These are phyloP conservation scores for Echeveria elegans DNA, from an alignment of 164 flowering plant genomes.

Conservation along the genomic window DNA sequence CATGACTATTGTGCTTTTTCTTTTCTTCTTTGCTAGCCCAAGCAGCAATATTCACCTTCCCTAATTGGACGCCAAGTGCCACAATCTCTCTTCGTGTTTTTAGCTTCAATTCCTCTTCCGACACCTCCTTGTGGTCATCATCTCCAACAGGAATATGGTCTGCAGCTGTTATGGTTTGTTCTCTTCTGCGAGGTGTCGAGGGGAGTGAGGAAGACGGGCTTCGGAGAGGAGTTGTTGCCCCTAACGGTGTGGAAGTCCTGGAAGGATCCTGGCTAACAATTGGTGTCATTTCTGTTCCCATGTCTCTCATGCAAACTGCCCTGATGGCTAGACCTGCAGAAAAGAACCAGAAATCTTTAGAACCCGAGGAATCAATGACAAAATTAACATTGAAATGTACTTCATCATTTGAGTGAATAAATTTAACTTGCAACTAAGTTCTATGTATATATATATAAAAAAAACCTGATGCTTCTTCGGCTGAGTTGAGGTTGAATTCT, in stretches of 20 bases:
- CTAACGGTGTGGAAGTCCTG: conserved; percentile 70
- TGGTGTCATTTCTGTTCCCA: conserved; percentile 99
- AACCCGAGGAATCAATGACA: not conserved
- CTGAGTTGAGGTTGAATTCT: conserved; percentile 29
- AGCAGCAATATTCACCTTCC: conserved; percentile 86
- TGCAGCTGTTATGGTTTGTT: conserved; percentile 37
- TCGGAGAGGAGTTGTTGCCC: conserved; percentile 69
- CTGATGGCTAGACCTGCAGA: conserved; percentile 47
- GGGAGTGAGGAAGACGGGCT: conserved; percentile 81
- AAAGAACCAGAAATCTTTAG: not conserved
- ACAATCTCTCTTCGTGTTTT: conserved; percentile 80
- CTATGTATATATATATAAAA: conserved; percentile 9
- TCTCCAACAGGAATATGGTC: conserved; percentile 22
- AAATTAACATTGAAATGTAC: not conserved
- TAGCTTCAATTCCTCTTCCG: conserved; percentile 64
- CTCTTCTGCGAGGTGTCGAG: conserved; percentile 68
- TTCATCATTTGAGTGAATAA: not conserved
- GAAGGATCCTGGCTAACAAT: conserved; percentile 84
- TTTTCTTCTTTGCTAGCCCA: conserved; percentile 89
- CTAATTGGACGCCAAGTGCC: conserved; percentile 84
- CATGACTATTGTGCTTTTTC: conserved; percentile 24
- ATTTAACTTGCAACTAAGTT: not conserved
- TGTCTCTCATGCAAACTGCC: conserved; percentile 84
- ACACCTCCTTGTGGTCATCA: conserved; percentile 33
- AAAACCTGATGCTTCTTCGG: conserved; percentile 39